Evolutionary conservation across 108 stramenopile species (phyloP).

Genomic region (Skeletonema potamos): DNA sequence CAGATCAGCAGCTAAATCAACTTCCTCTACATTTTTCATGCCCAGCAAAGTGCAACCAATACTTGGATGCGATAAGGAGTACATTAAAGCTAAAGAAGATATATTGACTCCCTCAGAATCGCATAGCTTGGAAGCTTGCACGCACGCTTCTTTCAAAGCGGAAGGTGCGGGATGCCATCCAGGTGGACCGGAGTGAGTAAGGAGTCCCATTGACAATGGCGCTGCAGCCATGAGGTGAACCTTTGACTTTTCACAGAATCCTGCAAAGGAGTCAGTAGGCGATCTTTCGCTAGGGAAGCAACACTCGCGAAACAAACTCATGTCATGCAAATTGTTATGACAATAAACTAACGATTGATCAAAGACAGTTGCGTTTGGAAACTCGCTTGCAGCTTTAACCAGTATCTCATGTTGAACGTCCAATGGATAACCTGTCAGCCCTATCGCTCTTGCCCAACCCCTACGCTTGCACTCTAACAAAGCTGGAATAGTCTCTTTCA

Average conservation of each 20-base stretch:
- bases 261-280: constrained; percentile 43
- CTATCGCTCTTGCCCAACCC: constrained; percentile 77
- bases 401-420: constrained; percentile 82
- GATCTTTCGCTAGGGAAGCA: constrained; percentile 7
- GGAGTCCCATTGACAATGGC: constrained; percentile 88
- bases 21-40: constrained; percentile 67
- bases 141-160: constrained; percentile 68
- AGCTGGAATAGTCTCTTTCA: constrained; percentile 81
- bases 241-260: constrained; percentile 40
- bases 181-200: constrained; percentile 59
- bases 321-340: constrained; percentile 85
- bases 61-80: constrained; percentile 55
- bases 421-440: constrained; percentile 91
- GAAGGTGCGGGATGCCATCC: constrained; percentile 83
- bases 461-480: constrained; percentile 57
- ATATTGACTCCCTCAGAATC: constrained; percentile 48
- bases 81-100: constrained; percentile 63
- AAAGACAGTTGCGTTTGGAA: constrained; percentile 47
- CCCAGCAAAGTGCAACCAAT: constrained; percentile 82
- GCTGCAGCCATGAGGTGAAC: constrained; percentile 78
- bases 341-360: constrained; percentile 87
- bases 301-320: constrained; percentile 45
- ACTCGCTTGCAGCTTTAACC: constrained; percentile 31
- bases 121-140: constrained; percentile 55
- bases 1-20: constrained; percentile 52